Evolutionary conservation across 2,329 filamentous ascomycete species (phyloP), one percentile per base, ranked within the genome.

Genomic region (Leptographium radiaticola): DNA sequence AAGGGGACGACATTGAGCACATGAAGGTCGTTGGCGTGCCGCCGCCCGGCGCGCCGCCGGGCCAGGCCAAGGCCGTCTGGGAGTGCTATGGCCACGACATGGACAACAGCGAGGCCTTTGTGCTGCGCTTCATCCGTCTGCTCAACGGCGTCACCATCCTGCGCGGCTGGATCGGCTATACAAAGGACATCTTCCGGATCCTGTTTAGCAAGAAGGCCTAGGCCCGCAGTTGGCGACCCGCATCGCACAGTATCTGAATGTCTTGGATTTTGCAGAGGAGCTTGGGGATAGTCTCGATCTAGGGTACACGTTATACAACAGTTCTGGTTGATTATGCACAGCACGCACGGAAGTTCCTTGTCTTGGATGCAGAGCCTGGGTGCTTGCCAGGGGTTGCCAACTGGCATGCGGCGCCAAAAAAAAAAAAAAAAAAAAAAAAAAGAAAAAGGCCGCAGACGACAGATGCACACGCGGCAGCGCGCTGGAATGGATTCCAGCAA

Each of bases 1-100:
- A 69, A 55, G 66, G 68, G 31, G 67, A 71, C 49, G 57, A 59
- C 18, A 38, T 16, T 11, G 36, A 42, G 12, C 11, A 40, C 20
- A 2, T n/a, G 7, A 2, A 61, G 12, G 51, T 62, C 16, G 60
- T 60, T 15, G 52, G 54, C 16, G 54, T 52, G 18, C 52, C 18
- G 11, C 38, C 36, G 20, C 40, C 51, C 30, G 10, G 40, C 36
- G 53, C 3, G 31, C 45, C 16, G 16, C 11, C 6, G 20, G 54
- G 49, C 18, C 58, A 58, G 15, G 42, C 73, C 51, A 67, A 67
- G 38, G 75, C 74, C 0, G 65, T 80, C 1, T 84, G 80, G 75
- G 83, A 86, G 62, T 69, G 75, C 46, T 81, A 80, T 63, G 79
- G 73, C 0, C 69, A 81, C 58, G 80, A 84, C 60, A 80, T 75